These are phyloP conservation scores for Volvox reticuliferus DNA, from an alignment of 139 green algal genomes.

Conservation along the genomic window DNA sequence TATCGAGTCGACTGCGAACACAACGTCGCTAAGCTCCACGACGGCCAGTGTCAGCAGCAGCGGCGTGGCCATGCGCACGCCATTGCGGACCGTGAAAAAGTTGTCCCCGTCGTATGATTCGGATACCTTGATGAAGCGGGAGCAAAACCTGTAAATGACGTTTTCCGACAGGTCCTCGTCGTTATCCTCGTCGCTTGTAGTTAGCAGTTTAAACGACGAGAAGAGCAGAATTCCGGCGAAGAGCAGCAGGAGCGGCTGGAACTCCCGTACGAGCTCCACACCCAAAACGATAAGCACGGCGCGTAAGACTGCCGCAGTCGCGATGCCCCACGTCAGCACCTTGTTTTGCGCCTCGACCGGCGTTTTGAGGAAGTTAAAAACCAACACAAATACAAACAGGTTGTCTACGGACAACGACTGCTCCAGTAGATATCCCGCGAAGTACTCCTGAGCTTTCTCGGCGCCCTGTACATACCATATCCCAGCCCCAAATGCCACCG, in stretches of 20 bases:
- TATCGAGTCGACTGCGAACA: slow-evolving; percentile 92
- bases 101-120: slow-evolving; percentile 91
- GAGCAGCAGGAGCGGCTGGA: slow-evolving; percentile 89
- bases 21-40: slow-evolving; percentile 94
- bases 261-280: slow-evolving; percentile 85
- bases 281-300: slow-evolving; percentile 89
- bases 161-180: slow-evolving; percentile 77
- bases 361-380: slow-evolving; percentile 95
- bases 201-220: slow-evolving; percentile 83
- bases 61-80: slow-evolving; percentile 80
- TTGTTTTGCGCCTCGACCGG: slow-evolving; percentile 80
- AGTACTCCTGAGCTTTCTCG: slow-evolving; percentile 82
- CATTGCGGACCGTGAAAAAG: slow-evolving; percentile 88
- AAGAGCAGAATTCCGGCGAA: slow-evolving; percentile 96
- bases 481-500: slow-evolving; percentile 79
- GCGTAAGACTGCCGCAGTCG: slow-evolving; percentile 90
- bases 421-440: slow-evolving; percentile 97
- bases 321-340: slow-evolving; percentile 93
- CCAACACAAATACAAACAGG: slow-evolving; percentile 98
- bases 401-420: slow-evolving; percentile 98
- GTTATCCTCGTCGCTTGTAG: slow-evolving; percentile 73
- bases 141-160: slow-evolving; percentile 85
- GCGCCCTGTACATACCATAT: slow-evolving; percentile 74
- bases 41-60: slow-evolving; percentile 94
- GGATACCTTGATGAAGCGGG: slow-evolving; percentile 75